These are phyloP conservation scores for Calycina herbarum DNA, from an alignment of 2,329 filamentous ascomycete genomes.

Conservation along the genomic window DNA sequence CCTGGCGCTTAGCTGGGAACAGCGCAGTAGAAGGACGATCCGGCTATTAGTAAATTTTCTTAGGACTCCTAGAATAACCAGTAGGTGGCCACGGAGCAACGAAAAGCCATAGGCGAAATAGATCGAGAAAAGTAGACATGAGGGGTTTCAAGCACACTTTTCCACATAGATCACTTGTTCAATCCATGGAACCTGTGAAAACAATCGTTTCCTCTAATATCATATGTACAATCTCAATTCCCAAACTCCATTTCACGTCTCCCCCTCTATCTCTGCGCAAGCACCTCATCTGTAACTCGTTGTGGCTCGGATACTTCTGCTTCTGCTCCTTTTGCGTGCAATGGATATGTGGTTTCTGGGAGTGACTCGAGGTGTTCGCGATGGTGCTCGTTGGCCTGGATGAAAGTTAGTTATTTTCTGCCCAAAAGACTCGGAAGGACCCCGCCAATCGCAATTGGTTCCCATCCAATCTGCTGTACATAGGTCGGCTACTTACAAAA, in stretches of 20 bases:
- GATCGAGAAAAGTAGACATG: too few species aligned
- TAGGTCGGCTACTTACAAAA: conserved; percentile 63
- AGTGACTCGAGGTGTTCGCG: conserved; percentile 80
- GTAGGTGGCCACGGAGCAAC: too few species aligned
- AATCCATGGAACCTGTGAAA: not conserved
- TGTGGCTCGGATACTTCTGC: conserved; percentile 59
- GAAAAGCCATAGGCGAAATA: too few species aligned
- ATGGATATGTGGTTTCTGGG: conserved; percentile 77
- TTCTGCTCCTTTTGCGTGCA: conserved; percentile 60
- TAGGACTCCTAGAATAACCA: too few species aligned
- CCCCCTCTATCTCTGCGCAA: conserved; percentile 56
- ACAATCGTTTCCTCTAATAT: conserved; percentile 19
- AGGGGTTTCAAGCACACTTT: too few species aligned
- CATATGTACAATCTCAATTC: conserved; percentile 30
- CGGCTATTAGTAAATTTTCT: too few species aligned
- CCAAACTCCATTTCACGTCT: conserved; percentile 11
- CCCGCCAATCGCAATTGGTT: not conserved
- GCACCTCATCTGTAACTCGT: conserved; percentile 56
- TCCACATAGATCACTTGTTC: not conserved
- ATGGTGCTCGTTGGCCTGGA: conserved; percentile 86
- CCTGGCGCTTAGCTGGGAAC: too few species aligned
- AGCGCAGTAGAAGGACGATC: too few species aligned
- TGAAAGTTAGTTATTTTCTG: conserved; percentile 18
- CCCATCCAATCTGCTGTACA: conserved; percentile 13
- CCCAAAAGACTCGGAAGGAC: not conserved